A percentile compares a stretch with the other conserved stretches of the same genome.
Conservation (phyloP, 352 stramenopile species). For the Globisporangium solare region DNA sequence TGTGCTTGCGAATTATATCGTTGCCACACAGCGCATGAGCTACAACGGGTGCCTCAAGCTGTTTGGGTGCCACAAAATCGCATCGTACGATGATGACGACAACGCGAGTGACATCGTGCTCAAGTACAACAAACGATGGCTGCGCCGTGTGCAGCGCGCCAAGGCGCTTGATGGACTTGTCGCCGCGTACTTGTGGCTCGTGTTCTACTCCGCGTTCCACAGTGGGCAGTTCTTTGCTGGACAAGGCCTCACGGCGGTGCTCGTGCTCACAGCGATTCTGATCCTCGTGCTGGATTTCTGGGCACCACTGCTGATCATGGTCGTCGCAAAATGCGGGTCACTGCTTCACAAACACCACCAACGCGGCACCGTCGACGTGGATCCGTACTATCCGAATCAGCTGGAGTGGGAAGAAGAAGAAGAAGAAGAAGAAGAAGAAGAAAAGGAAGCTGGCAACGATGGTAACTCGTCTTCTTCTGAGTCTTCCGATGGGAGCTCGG, state of each 20-base stretch:
- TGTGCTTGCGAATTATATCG: slow-evolving; percentile 47
- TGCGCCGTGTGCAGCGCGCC: slow-evolving; percentile 47
- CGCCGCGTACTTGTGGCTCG: slow-evolving; percentile 64
- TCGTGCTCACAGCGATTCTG: slow-evolving; percentile 38
- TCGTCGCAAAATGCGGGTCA: slow-evolving; percentile 49
- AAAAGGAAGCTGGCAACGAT: slow-evolving; percentile 17
- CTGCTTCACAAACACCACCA: slow-evolving; percentile 52
- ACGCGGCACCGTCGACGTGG: slow-evolving; percentile 46
- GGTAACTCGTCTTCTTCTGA: slow-evolving; percentile 1
- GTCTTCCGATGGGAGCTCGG: slow-evolving; percentile 11
- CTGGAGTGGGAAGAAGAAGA: slow-evolving; percentile 57
- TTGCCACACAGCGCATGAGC: slow-evolving; percentile 53
- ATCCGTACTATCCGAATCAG: slow-evolving; percentile 64
- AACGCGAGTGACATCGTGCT: slow-evolving; percentile 50
- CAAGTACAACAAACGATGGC: slow-evolving; percentile 61
- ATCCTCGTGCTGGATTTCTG: slow-evolving; percentile 61
- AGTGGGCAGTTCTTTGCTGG: slow-evolving; percentile 48
- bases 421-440: slow-evolving; percentile 35
- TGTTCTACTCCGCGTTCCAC: slow-evolving; percentile 63
- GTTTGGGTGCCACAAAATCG: slow-evolving; percentile 31
- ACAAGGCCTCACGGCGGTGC: slow-evolving; percentile 29
- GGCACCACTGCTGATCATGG: slow-evolving; percentile 59
- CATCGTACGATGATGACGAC: slow-evolving; percentile 22
- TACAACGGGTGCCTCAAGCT: slow-evolving; percentile 57
- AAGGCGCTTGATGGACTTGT: slow-evolving; percentile 50